These are phyloP conservation scores for Adansonia digitata DNA, from an alignment of 345 rosid genomes.

Conservation along the genomic window DNA sequence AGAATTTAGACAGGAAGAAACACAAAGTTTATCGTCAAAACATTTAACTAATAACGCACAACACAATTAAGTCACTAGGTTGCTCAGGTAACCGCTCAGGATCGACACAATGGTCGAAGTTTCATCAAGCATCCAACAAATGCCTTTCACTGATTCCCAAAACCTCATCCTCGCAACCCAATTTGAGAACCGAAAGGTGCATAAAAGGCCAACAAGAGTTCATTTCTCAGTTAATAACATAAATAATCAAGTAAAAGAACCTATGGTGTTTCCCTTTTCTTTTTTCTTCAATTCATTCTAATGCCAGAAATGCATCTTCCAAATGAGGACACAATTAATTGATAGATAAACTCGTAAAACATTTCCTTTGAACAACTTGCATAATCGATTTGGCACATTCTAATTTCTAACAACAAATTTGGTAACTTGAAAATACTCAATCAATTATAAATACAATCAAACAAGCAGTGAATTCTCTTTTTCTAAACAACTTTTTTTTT, in stretches of 20 bases:
- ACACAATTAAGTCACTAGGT: neutral
- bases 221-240: neutral
- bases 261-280: neutral
- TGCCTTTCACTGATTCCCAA: constrained; percentile 22
- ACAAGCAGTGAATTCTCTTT: neutral
- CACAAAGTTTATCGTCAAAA: neutral
- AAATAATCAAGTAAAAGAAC: neutral
- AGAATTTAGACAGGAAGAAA: neutral
- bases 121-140: constrained; percentile 31
- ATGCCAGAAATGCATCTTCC: neutral
- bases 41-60: neutral
- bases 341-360: neutral
- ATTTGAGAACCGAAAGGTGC: neutral
- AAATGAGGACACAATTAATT: neutral
- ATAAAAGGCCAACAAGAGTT: neutral
- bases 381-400: neutral
- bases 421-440: neutral
- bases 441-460: neutral
- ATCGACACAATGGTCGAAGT: constrained; percentile 38
- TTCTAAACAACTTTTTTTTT: neutral
- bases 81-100: constrained; percentile 67
- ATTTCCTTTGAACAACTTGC: neutral
- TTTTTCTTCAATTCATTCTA: neutral
- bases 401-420: neutral
- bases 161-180: constrained; percentile 49